phyloP scores from a whole-genome alignment of 768 basidiomycete genomes.

The Psilocybe cubensis region DNA sequence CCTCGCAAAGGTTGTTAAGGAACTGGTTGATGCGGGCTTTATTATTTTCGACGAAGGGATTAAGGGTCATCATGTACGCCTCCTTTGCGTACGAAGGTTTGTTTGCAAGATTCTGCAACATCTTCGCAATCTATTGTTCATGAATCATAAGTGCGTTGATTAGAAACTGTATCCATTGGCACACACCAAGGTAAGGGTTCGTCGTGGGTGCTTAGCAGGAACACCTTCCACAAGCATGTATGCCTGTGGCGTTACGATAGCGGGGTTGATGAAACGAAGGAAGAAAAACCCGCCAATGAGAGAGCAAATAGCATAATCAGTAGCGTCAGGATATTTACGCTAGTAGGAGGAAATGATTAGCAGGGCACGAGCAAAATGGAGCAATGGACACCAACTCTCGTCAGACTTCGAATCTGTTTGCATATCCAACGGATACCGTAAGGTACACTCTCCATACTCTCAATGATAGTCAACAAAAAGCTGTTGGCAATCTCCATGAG shows the following conservation, averaged over 20 bases:
- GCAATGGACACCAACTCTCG: conserved; percentile 62
- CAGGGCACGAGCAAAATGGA: not conserved
- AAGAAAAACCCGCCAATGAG: conserved; percentile 99
- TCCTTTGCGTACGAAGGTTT: conserved; percentile 99
- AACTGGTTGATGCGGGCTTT: conserved; percentile 98
- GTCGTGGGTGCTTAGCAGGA: conserved; percentile 95
- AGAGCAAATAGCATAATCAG: conserved; percentile 97
- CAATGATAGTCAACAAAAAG: conserved; percentile 96
- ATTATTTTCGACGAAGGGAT: conserved; percentile 99
- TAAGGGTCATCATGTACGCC: conserved; percentile 97
- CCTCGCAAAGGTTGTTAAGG: conserved; percentile 95
- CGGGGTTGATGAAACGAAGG: conserved; percentile 99
- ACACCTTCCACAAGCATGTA: conserved; percentile 99
- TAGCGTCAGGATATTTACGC: conserved; percentile 99
- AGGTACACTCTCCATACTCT: conserved; percentile 97
- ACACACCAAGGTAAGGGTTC: conserved; percentile 87
- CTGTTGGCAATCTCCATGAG: conserved; percentile 99
- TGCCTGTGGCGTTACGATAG: conserved; percentile 98
- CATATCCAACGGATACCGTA: conserved; percentile 99
- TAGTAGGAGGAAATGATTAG: conserved; percentile 32
- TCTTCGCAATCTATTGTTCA: conserved; percentile 89
- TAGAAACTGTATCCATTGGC: not conserved
- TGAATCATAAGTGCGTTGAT: not conserved
- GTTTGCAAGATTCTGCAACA: conserved; percentile 99
- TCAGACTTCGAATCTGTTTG: conserved; percentile 97